phyloP scores from a whole-genome alignment of 2,329 filamentous ascomycete species.

The Ramularia collo-cygni region DNA sequence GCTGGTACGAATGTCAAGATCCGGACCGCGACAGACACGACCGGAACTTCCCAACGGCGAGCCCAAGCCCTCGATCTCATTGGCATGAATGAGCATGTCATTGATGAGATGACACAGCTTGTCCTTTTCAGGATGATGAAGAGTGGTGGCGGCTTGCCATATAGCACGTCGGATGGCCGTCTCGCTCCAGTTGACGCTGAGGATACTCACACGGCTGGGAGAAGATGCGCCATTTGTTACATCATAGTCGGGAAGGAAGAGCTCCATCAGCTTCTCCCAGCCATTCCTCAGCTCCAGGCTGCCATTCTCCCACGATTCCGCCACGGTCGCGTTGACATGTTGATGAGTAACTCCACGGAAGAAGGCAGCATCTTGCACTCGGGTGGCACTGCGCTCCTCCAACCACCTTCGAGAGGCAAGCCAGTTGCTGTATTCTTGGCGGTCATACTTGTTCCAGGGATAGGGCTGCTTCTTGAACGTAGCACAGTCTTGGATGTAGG shows the following conservation, averaged over 20 bases:
- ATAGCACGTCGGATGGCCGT: constrained; percentile 33
- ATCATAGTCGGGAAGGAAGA: constrained; percentile 11
- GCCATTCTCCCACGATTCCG: constrained; percentile 26
- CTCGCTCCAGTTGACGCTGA: constrained; percentile 45
- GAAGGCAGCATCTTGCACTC: constrained; percentile 34
- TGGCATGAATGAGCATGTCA: constrained; percentile 25
- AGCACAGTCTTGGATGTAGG: constrained; percentile 37
- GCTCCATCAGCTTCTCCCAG: constrained; percentile 30
- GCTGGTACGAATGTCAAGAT: constrained; percentile 32
- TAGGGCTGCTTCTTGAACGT: constrained; percentile 27
- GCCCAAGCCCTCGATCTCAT: constrained; percentile 30
- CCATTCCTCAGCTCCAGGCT: constrained; percentile 33
- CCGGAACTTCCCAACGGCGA: constrained; percentile 24
- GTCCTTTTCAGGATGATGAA: constrained; percentile 1
- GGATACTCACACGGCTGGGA: constrained; percentile 26
- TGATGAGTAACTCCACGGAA: constrained; percentile 33
- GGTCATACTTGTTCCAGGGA: constrained; percentile 22
- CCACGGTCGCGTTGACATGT: constrained; percentile 25
- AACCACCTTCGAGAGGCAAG: constrained; percentile 32
- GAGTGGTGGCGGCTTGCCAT: constrained; percentile 6
- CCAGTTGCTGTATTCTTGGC: constrained; percentile 33
- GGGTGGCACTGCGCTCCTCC: constrained; percentile 36
- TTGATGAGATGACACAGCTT: constrained; percentile 8
- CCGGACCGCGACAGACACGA: constrained; percentile 15
- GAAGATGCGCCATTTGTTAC: not conserved